Evolutionary conservation across 2,329 filamentous ascomycete genomes (phyloP), one percentile per base, ranked within the genome.

Genomic region (Aspergillus vadensis): DNA sequence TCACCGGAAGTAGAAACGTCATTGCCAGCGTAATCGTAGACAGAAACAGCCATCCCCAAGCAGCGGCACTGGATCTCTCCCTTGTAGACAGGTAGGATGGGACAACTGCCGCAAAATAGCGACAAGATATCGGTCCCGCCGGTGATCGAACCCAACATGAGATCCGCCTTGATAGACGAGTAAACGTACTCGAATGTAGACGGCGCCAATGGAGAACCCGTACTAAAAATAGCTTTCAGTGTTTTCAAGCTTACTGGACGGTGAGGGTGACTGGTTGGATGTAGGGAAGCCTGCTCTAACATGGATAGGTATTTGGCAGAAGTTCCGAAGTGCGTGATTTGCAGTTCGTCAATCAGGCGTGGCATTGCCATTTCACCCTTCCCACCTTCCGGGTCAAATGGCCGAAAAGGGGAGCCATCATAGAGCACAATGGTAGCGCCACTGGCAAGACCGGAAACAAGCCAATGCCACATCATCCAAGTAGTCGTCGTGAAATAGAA

Each of bases 381-480:
- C 2, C 75, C 76, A 6, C 82, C 77, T 57, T 85, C 85, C 7
- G 76, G 70, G 43, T 83, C 80, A 1, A 84, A 82, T 0, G 90
- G 91, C 52, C 85, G 84, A 81, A 98, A 98, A 0, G 95, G 95
- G 0, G 91, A 96, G 51, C 95, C 95, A 56, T 96, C 91, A 77
- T 97, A 99, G 4, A 98, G 83, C 19, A 98, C 84, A 12, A 98
- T 81, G 0, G 91, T 94, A 10, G 91, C 86, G 56, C 94, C 94
- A 30, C 87, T 88, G 9, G 93, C 91, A 4, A 98, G 86, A 5
- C 89, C 91, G 1, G 91, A 94, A 19, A 97, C 85, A 43, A 93
- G 88, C 93, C 94, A 98, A 75, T 98, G 94, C 92, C 93, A 97
- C 94, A 98, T 98, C 93, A 99, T 98, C 95, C 93, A 97, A 0